Base-by-base conservation (phyloP, 2,329 filamentous ascomycete genomes). In the Hymenoscyphus scutula region DNA sequence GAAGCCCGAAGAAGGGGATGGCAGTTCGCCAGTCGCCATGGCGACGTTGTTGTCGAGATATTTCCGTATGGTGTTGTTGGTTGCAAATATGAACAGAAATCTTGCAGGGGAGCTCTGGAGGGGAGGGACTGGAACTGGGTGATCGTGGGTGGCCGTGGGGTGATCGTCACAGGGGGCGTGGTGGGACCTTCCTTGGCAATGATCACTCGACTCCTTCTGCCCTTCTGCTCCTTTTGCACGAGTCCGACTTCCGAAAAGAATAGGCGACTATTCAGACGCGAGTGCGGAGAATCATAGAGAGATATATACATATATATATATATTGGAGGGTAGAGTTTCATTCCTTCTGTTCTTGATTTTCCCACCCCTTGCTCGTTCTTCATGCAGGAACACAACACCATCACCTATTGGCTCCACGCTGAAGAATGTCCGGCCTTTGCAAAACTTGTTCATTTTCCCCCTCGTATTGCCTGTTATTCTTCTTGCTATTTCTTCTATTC, bases 11-110 rank as follows among this genome's bases (percentile, higher is more conserved):
- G 53, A 30, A 13, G 53, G 53, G 32, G 27, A 19, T 25, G 45
- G 45, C 45, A 23, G 19, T 51, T 51, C 45, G 45, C 45, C 45
- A 25, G 45, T 51, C 45, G 45, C 45, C 45, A 51, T 51, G n/a
- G 45, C 45, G 45, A 25, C 45, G 41, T 51, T 13, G 8, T 23
- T 17, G 7, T 48, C n/a, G 34, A 17, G 17, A 37, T 29, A 29
- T 29, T n/a, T n/a, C n/a, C n/a, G n/a, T 29, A 29, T 37, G 13
- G 34, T 37, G 41, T 19, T 23, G 41, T 51, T 51, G 45, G 2
- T 51, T 23, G n/a, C 13, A 19, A 51, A 23, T n/a, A n/a, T 23
- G 23, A 51, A 25, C 25, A 13, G 41, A 48, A 51, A 51, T 51
- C 7, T 25, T 51, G 25, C 45, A 51, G 45, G 45, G 45, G 34